phyloP scores from a whole-genome alignment of 83 land plant genomes.

The Picea engelmannii region DNA sequence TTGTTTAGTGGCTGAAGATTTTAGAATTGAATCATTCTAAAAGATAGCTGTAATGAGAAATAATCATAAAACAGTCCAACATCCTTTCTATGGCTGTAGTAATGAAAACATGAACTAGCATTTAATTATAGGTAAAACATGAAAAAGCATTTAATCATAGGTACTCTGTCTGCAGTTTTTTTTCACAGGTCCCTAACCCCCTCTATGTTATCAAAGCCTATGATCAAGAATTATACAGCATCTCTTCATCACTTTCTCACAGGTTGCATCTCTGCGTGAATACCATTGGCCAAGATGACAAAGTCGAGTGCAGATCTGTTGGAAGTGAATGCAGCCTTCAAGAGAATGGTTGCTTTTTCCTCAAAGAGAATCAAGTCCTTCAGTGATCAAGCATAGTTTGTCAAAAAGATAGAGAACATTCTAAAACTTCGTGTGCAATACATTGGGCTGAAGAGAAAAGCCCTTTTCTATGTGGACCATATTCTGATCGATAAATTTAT shows the following conservation, averaged over 20 bases:
- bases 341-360: no score
- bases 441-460: no score
- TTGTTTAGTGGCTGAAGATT: background rate
- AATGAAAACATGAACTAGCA: background rate
- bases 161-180: background rate
- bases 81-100: background rate
- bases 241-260: background rate
- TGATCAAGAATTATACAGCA: background rate
- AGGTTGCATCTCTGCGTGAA: no score
- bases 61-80: background rate
- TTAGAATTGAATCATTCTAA: background rate
- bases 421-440: no score
- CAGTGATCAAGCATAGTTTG: no score
- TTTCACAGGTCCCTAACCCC: background rate
- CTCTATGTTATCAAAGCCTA: background rate
- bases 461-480: no score
- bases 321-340: no score
- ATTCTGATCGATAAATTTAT: no score
- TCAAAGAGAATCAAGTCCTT: no score
- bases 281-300: no score
- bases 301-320: no score
- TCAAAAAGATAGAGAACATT: no score
- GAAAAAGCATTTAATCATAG: background rate
- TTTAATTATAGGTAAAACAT: background rate
- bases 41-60: background rate